phyloP scores from a whole-genome alignment of 2,329 filamentous ascomycete species.

The Curvularia hawaiiensis region DNA sequence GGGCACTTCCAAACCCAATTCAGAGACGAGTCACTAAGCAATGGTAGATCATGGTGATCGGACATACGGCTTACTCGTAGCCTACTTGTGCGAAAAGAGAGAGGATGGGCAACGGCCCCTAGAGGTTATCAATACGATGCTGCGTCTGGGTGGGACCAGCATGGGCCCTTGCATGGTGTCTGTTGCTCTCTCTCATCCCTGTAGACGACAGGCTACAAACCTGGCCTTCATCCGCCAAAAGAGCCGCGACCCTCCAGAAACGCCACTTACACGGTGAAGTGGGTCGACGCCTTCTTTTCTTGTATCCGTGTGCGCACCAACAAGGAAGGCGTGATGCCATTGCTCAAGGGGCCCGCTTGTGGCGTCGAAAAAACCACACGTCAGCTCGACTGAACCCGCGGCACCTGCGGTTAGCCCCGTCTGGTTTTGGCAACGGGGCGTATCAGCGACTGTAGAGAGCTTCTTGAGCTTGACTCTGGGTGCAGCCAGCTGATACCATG shows the following conservation, averaged over 20 bases:
- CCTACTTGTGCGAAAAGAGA: background rate
- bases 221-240: slow-evolving; percentile 5
- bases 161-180: slow-evolving; percentile 5
- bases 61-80: background rate
- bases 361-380: slow-evolving; percentile 11
- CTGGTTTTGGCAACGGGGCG: slow-evolving; percentile 1
- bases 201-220: background rate
- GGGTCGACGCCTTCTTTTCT: slow-evolving; percentile 1
- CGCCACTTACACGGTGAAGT: slow-evolving; percentile 4
- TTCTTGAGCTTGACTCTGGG: background rate
- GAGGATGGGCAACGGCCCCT: background rate
- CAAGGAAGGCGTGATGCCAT: slow-evolving; percentile 13
- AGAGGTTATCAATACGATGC: background rate
- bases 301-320: background rate
- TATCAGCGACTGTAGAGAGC: background rate
- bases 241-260: slow-evolving; percentile 7
- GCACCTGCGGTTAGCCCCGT: slow-evolving; percentile 6
- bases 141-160: background rate
- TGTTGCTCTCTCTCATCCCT: background rate
- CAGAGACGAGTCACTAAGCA: background rate
- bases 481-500: slow-evolving; percentile 4
- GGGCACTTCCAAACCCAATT: slow-evolving; percentile 5
- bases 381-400: slow-evolving; percentile 11
- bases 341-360: slow-evolving; percentile 13
- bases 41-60: background rate